Percentiles rank a stretch among this genome's conserved stretches.
Evolutionary conservation across 2,329 filamentous ascomycete genomes (phyloP).

Genomic region (Chaetomium globosum): DNA sequence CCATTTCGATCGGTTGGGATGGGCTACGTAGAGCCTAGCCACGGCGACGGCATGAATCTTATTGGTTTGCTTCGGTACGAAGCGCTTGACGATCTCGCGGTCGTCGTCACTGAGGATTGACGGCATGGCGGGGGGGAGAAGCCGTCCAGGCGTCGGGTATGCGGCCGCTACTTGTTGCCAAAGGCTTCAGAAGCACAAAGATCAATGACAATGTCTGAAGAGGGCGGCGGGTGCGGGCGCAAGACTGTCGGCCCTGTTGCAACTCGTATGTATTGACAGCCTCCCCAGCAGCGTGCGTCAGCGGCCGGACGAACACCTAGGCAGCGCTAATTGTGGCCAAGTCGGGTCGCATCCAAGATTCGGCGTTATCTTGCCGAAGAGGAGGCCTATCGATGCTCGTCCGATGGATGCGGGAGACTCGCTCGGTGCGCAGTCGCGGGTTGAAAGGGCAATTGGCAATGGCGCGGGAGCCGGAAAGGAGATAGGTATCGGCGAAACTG

Average conservation of each 20-base stretch:
- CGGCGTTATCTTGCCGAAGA: conserved; percentile 17
- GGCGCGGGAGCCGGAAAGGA: background rate
- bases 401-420: conserved; percentile 2
- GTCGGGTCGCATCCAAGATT: conserved; percentile 7
- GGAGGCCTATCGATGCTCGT: conserved; percentile 10
- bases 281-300: background rate
- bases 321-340: conserved; percentile 16
- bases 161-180: conserved; percentile 4
- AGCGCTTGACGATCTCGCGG: conserved; percentile 93
- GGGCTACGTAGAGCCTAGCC: conserved; percentile 88
- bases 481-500: background rate
- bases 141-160: conserved; percentile 4
- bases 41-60: conserved; percentile 97
- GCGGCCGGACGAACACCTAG: conserved; percentile 5
- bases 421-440: background rate
- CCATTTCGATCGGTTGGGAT: conserved; percentile 85
- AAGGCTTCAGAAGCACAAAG: background rate
- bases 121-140: conserved; percentile 49
- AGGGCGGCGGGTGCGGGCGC: background rate
- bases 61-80: conserved; percentile 90
- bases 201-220: background rate
- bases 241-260: background rate
- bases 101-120: conserved; percentile 84
- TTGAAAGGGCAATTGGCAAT: background rate
- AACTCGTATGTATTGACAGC: background rate